phyloP scores from a whole-genome alignment of 371 early-diverging fungal genomes.

The Apophysomyces trapeziformis region DNA sequence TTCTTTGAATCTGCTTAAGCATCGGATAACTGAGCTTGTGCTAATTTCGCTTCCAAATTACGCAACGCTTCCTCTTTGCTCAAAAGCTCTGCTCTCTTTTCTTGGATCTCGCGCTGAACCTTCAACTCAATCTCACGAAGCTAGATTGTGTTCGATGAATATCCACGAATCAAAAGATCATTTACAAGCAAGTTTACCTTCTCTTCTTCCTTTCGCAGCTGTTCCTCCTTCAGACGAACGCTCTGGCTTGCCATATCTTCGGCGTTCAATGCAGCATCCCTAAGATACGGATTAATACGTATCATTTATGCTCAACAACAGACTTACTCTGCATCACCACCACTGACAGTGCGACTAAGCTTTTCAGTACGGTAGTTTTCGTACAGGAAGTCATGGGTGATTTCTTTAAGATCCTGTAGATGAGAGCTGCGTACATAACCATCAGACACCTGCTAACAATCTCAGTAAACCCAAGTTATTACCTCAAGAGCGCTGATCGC shows the following conservation, averaged over 20 bases:
- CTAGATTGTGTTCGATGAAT: conserved; percentile 14
- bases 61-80: conserved; percentile 64
- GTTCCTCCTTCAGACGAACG: conserved; percentile 64
- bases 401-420: conserved; percentile 91
- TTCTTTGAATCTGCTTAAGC: conserved; percentile 20
- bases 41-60: conserved; percentile 56
- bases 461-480: neutral
- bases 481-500: conserved; percentile 87
- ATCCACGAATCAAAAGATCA: no score
- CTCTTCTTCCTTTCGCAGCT: conserved; percentile 64
- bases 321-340: conserved; percentile 50
- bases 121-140: conserved; percentile 64
- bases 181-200: conserved; percentile 32
- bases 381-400: conserved; percentile 84
- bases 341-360: conserved; percentile 71
- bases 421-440: conserved; percentile 70
- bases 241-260: conserved; percentile 59
- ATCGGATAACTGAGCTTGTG: conserved; percentile 53
- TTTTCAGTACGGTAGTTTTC: conserved; percentile 94
- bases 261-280: conserved; percentile 49
- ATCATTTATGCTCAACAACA: neutral
- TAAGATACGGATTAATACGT: neutral
- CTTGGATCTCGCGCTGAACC: conserved; percentile 62
- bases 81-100: conserved; percentile 61
- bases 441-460: neutral